These are phyloP conservation scores for Globisporangium nunn DNA, from an alignment of 352 stramenopile genomes.

Conservation along the genomic window DNA sequence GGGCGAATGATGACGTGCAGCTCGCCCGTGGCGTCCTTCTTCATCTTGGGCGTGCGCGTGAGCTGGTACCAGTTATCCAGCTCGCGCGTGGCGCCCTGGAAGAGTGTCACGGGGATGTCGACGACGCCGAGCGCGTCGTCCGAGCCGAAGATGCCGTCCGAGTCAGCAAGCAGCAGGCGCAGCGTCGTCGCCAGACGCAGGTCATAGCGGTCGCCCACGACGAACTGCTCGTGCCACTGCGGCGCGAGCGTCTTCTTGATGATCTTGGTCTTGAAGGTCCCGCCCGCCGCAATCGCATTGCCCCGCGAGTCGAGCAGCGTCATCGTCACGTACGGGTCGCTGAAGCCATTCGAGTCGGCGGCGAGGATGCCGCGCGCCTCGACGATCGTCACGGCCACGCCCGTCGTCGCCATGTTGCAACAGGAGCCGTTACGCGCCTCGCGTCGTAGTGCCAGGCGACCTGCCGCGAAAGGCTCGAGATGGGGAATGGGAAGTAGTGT, in stretches of 20 bases:
- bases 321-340: slow-evolving; percentile 63
- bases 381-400: slow-evolving; percentile 40
- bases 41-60: slow-evolving; percentile 38
- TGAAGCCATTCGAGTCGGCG: slow-evolving; percentile 62
- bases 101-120: slow-evolving; percentile 50
- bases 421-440: background rate
- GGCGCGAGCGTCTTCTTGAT: slow-evolving; percentile 42
- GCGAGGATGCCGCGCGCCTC: slow-evolving; percentile 53
- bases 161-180: slow-evolving; percentile 50
- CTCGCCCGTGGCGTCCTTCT: slow-evolving; percentile 45
- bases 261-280: slow-evolving; percentile 40
- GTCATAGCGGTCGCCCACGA: slow-evolving; percentile 40
- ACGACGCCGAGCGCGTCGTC: slow-evolving; percentile 63
- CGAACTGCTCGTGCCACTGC: slow-evolving; percentile 40
- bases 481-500: background rate
- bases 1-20: slow-evolving; percentile 30
- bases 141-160: slow-evolving; percentile 55
- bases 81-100: slow-evolving; percentile 19
- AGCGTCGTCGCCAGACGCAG: slow-evolving; percentile 56
- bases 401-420: slow-evolving; percentile 4
- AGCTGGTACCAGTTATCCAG: slow-evolving; percentile 44
- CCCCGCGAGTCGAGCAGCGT: slow-evolving; percentile 45
- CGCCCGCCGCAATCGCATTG: slow-evolving; percentile 26
- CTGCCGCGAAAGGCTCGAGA: background rate
- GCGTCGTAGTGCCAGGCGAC: too few species aligned